Conservation (phyloP, 2,329 filamentous ascomycete species). For the Fusarium floridanum region DNA sequence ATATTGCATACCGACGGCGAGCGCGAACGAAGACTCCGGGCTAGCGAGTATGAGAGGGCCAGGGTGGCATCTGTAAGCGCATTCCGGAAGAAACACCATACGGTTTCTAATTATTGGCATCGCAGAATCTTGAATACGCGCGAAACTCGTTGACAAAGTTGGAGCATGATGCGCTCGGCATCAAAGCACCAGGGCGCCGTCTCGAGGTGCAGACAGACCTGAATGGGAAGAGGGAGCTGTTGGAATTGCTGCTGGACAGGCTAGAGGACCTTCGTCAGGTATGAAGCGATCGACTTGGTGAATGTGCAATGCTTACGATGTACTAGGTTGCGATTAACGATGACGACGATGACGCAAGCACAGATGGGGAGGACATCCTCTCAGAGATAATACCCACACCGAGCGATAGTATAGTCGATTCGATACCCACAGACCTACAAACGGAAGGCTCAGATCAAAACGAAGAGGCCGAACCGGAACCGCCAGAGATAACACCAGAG, state of each 20-base stretch:
- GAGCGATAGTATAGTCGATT: conserved; percentile 63
- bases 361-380: conserved; percentile 70
- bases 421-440: conserved; percentile 48
- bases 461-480: conserved; percentile 57
- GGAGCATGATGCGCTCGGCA: conserved; percentile 74
- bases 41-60: conserved; percentile 74
- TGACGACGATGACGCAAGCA: conserved; percentile 57
- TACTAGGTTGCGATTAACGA: conserved; percentile 51
- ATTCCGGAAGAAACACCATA: neutral
- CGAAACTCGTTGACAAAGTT: conserved; percentile 76
- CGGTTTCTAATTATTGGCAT: conserved; percentile 9
- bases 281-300: neutral
- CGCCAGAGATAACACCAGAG: conserved; percentile 57
- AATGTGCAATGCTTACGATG: conserved; percentile 22
- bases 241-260: conserved; percentile 75
- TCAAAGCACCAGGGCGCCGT: conserved; percentile 70
- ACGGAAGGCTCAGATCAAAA: conserved; percentile 39
- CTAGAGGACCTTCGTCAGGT: conserved; percentile 77
- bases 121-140: conserved; percentile 79
- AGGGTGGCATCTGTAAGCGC: conserved; percentile 60
- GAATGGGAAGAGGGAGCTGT: conserved; percentile 71
- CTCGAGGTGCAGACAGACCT: conserved; percentile 74
- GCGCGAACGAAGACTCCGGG: conserved; percentile 67
- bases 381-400: conserved; percentile 67
- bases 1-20: conserved; percentile 73